Conservation (phyloP, 257 asterid genomes). For the Leonotis leonurus region DNA sequence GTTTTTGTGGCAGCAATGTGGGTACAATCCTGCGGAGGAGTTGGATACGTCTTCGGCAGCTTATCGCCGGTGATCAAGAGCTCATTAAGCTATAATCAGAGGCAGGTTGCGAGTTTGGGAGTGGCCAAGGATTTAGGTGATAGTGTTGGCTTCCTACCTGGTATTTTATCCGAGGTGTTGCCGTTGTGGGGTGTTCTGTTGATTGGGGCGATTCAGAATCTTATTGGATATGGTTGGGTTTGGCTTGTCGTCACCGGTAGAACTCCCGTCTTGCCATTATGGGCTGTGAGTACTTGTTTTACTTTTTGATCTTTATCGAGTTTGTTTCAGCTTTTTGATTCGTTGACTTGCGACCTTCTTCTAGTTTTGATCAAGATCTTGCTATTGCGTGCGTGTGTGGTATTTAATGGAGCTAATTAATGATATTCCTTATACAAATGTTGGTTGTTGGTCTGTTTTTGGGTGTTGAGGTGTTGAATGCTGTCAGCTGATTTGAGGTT, state of each 20-base stretch:
- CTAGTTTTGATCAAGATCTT: neutral
- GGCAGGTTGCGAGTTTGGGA: constrained; percentile 71
- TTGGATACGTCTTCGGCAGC: constrained; percentile 82
- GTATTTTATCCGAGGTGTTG: constrained; percentile 52
- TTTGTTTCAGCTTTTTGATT: neutral
- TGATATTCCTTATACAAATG: neutral
- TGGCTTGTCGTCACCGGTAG: constrained; percentile 59
- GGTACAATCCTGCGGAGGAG: constrained; percentile 86
- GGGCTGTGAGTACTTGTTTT: constrained; percentile 65
- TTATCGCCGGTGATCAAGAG: constrained; percentile 72
- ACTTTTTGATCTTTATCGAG: neutral
- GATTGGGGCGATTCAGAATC: constrained; percentile 71
- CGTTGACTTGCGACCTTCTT: constrained; percentile 9
- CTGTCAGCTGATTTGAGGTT: neutral
- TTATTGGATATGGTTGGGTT: constrained; percentile 78
- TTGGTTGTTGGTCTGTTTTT: neutral
- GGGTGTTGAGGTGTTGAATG: neutral
- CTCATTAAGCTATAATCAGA: constrained; percentile 59
- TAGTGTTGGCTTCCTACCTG: constrained; percentile 75
- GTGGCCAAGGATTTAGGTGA: constrained; percentile 91
- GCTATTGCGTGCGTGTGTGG: neutral
- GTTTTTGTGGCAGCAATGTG: constrained; percentile 95
- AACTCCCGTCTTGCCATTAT: constrained; percentile 58
- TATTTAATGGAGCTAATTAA: no score
- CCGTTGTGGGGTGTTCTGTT: constrained; percentile 70